phyloP scores from a whole-genome alignment of 352 stramenopile genomes.

The Globisporangium lucens region DNA sequence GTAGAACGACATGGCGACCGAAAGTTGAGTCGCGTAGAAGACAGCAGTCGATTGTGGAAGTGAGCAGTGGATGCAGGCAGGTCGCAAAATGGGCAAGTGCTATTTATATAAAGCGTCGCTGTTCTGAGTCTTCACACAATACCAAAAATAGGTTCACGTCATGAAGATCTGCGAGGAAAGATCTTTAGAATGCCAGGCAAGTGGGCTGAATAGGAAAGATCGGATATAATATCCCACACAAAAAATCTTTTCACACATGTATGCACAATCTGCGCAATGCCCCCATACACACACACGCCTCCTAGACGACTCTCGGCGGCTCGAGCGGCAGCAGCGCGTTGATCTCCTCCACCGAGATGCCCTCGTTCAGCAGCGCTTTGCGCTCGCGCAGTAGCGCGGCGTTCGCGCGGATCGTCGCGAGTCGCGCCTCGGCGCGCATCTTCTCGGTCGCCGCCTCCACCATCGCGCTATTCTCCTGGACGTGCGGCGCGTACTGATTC shows the following conservation, averaged over 20 bases:
- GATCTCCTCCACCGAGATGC: conserved; percentile 16
- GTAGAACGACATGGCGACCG: conserved; percentile 38
- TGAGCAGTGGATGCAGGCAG: not conserved
- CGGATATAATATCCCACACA: not conserved
- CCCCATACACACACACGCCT: no score
- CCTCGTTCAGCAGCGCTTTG: conserved; percentile 20
- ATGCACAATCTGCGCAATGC: not conserved
- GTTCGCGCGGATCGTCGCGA: conserved; percentile 21
- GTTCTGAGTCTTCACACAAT: not conserved
- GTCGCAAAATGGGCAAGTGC: not conserved
- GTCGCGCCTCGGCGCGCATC: conserved; percentile 14
- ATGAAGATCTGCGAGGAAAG: not conserved
- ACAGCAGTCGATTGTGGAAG: no score
- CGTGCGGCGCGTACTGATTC: not conserved
- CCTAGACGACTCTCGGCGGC: not conserved
- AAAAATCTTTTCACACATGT: not conserved
- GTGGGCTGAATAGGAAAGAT: no score
- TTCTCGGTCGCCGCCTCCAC: conserved; percentile 17
- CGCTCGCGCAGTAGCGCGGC: conserved; percentile 18
- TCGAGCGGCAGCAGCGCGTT: conserved; percentile 19
- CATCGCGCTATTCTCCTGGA: conserved; percentile 18
- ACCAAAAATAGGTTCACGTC: not conserved
- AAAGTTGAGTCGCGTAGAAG: no score
- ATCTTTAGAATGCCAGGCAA: not conserved
- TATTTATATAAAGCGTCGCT: not conserved